Percentiles rank a stretch among this genome's conserved stretches.
Evolutionary conservation across 805 yeast species (phyloP).

Genomic region (Debaryomyces prosopidis): DNA sequence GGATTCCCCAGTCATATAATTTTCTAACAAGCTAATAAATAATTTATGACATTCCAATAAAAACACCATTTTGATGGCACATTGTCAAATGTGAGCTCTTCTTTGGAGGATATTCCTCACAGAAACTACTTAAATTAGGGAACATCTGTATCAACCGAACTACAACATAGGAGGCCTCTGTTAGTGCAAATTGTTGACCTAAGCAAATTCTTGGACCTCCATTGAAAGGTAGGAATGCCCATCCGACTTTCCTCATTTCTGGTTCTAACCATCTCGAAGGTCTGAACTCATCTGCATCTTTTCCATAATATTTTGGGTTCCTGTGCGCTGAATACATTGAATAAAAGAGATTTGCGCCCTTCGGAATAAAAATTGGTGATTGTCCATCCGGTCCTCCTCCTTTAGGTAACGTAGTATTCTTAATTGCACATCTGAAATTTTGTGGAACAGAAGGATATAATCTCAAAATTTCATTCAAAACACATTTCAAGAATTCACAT

Average conservation of each 20-base stretch:
- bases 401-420: conserved; percentile 48
- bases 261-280: conserved; percentile 34
- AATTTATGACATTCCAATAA: conserved; percentile 5
- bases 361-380: conserved; percentile 42
- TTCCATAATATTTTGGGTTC: conserved; percentile 25
- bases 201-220: conserved; percentile 40
- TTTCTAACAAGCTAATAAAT: not conserved
- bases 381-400: conserved; percentile 47
- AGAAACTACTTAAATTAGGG: conserved; percentile 20
- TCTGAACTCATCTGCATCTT: conserved; percentile 27
- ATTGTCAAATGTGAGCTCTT: conserved; percentile 31
- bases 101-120: conserved; percentile 22
- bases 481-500: conserved; percentile 46
- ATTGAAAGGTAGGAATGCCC: conserved; percentile 37
- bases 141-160: conserved; percentile 29
- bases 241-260: conserved; percentile 26
- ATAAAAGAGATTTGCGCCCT: conserved; percentile 44
- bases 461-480: conserved; percentile 50
- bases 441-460: conserved; percentile 54
- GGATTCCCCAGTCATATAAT: too few relatives aligned
- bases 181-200: conserved; percentile 40
- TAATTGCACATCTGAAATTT: conserved; percentile 46
- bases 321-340: conserved; percentile 45
- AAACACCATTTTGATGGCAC: conserved; percentile 22
- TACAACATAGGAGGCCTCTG: conserved; percentile 34